A percentile compares a stretch with the other conserved stretches of the same genome.
phyloP scores from a whole-genome alignment of 2,329 filamentous ascomycete genomes.

The Phaeoacremonium minimum region DNA sequence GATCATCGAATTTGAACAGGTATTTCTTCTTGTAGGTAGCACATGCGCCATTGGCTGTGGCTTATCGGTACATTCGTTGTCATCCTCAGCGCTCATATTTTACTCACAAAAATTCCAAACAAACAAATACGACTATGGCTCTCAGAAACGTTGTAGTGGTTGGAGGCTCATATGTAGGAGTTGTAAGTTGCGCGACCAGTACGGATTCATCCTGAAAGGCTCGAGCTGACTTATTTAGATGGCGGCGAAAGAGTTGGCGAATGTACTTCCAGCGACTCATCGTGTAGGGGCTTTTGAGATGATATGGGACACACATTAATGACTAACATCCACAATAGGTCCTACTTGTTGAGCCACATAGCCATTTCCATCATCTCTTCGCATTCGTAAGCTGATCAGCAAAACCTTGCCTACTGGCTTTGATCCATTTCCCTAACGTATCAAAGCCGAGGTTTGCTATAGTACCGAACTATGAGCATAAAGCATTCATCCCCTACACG shows the following conservation, averaged over 20 bases:
- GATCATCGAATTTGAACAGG: too few species aligned
- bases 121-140: conserved; percentile 15
- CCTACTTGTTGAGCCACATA: conserved; percentile 42
- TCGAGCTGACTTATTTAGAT: conserved; percentile 12
- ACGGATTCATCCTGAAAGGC: not conserved
- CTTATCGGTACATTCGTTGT: too few species aligned
- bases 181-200: conserved; percentile 17
- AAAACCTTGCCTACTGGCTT: not conserved
- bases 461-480: conserved; percentile 34
- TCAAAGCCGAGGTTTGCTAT: conserved; percentile 37
- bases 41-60: too few species aligned
- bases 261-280: conserved; percentile 28
- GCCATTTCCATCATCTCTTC: conserved; percentile 44
- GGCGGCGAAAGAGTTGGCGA: conserved; percentile 27
- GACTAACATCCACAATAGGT: conserved; percentile 18
- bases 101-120: too few species aligned
- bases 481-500: conserved; percentile 43
- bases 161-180: conserved; percentile 42
- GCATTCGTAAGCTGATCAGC: conserved; percentile 29
- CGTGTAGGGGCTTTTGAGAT: conserved; percentile 14
- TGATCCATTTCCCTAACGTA: not conserved
- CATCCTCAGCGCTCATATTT: too few species aligned
- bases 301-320: not conserved
- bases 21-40: too few species aligned
- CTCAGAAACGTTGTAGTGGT: conserved; percentile 35